Percentiles rank a stretch among this genome's conserved stretches.
Conservation (phyloP, 768 basidiomycete species). For the Pulveroboletus sp. region DNA sequence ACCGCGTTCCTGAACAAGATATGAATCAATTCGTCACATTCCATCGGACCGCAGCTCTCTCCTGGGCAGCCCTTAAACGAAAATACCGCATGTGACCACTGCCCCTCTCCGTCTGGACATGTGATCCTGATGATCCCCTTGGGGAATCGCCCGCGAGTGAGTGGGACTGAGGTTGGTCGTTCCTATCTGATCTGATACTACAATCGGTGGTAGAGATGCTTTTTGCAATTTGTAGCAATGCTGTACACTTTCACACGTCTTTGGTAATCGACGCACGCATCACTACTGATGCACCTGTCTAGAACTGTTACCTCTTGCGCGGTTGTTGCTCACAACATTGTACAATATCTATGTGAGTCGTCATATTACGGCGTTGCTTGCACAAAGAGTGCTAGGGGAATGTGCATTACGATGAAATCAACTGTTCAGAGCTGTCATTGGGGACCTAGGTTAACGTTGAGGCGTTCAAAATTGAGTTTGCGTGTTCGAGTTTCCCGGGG, state of each 20-base stretch:
- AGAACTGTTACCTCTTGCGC: not conserved
- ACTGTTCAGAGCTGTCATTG: constrained; percentile 14
- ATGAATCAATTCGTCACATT: constrained; percentile 71
- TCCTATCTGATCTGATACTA: constrained; percentile 28
- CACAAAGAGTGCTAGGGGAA: not conserved
- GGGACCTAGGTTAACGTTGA: constrained; percentile 8
- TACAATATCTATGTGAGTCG: not conserved
- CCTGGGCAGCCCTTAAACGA: constrained; percentile 70
- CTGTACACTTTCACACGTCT: constrained; percentile 21
- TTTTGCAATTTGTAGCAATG: constrained; percentile 17
- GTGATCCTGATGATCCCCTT: not conserved
- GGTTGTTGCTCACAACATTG: constrained; percentile 1
- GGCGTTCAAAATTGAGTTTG: constrained; percentile 7
- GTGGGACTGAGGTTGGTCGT: constrained; percentile 9
- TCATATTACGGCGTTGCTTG: not conserved
- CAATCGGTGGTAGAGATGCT: constrained; percentile 15
- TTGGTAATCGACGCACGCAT: constrained; percentile 14
- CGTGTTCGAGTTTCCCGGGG: not conserved
- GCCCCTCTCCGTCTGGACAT: not conserved
- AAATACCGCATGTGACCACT: constrained; percentile 57
- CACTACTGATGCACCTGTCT: not conserved
- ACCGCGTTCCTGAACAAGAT: constrained; percentile 80
- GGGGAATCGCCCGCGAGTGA: not conserved
- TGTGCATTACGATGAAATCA: not conserved
- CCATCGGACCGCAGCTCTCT: constrained; percentile 56